Evolutionary conservation across 1,284 basidiomycete species (phyloP).

Genomic region (Bjerkandera adusta): DNA sequence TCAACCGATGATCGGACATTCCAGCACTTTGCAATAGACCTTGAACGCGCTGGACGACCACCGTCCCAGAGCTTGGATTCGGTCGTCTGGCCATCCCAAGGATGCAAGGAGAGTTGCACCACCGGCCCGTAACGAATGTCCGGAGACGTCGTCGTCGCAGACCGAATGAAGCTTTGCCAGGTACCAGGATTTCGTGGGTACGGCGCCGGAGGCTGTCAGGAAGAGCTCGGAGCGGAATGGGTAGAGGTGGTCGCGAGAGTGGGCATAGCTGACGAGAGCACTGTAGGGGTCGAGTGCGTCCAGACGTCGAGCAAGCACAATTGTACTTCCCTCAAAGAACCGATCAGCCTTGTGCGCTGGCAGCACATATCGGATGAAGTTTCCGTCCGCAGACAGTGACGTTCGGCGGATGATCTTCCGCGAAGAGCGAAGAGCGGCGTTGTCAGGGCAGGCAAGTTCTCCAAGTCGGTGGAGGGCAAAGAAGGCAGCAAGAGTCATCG

Average conservation of each 20-base stretch:
- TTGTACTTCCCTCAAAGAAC: conserved; percentile 26
- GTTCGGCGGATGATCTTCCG: conserved; percentile 22
- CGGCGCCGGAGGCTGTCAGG: conserved; percentile 19
- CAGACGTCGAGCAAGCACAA: conserved; percentile 17
- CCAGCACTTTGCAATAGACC: too few relatives aligned
- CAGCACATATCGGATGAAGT: conserved; percentile 23
- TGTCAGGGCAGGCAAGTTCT: conserved; percentile 28
- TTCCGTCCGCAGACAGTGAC: conserved; percentile 10
- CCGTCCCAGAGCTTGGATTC: conserved; percentile 34
- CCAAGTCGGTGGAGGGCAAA: conserved; percentile 30
- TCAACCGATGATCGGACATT: too few relatives aligned
- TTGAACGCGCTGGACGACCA: conserved; percentile 37
- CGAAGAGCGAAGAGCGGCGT: conserved; percentile 11
- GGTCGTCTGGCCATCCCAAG: conserved; percentile 27
- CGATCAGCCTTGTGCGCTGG: conserved; percentile 33
- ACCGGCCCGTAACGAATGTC: conserved; percentile 37
- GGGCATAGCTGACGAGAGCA: conserved; percentile 21
- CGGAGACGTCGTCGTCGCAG: conserved; percentile 19
- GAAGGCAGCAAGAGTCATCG: conserved; percentile 29
- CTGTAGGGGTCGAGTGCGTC: conserved; percentile 13
- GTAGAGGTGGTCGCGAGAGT: conserved; percentile 21
- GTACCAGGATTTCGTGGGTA: conserved; percentile 30
- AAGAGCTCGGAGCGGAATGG: conserved; percentile 23
- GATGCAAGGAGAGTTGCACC: conserved; percentile 35
- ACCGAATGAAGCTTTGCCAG: conserved; percentile 10